phyloP scores from a whole-genome alignment of 2,329 filamentous ascomycete species.

The Myrmaecium sp. region DNA sequence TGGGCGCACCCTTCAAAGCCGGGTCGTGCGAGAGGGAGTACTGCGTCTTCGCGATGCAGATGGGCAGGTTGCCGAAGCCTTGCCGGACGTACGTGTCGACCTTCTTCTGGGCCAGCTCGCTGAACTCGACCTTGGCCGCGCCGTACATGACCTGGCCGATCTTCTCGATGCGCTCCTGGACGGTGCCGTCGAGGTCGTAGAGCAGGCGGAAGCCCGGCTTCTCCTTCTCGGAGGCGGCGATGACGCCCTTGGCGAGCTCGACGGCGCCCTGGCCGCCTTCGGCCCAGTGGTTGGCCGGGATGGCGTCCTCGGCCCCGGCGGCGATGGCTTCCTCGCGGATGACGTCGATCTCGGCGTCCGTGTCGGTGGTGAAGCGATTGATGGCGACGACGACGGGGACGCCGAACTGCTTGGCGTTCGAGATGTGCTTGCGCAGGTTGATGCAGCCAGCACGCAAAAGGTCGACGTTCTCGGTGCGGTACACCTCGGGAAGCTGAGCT shows the following conservation, averaged over 20 bases:
- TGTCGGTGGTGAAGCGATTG: constrained; percentile 92
- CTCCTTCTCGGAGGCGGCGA: constrained; percentile 64
- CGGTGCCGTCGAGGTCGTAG: constrained; percentile 57
- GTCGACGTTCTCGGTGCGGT: constrained; percentile 86
- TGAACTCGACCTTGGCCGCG: constrained; percentile 76
- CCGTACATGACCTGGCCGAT: constrained; percentile 94
- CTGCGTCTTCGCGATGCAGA: constrained; percentile 96
- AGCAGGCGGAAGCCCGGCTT: constrained; percentile 66
- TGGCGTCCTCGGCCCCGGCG: constrained; percentile 84
- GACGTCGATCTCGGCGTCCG: constrained; percentile 75
- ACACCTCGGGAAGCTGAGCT: constrained; percentile 68
- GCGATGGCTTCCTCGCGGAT: constrained; percentile 81
- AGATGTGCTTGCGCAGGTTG: constrained; percentile 89
- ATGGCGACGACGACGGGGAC: constrained; percentile 92
- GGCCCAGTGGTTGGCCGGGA: constrained; percentile 92
- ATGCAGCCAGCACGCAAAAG: constrained; percentile 78
- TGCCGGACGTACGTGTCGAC: constrained; percentile 87
- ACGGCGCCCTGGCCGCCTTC: constrained; percentile 83
- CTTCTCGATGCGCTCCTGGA: constrained; percentile 77
- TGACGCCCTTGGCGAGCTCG: constrained; percentile 73
- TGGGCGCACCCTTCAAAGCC: constrained; percentile 83
- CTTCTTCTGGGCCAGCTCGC: constrained; percentile 87
- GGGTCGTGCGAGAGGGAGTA: constrained; percentile 92
- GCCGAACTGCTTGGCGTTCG: constrained; percentile 76
- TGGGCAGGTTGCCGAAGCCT: constrained; percentile 81